Conservation (phyloP, 208 protist genomes). For the Acanthamoeba lenticulata region DNA sequence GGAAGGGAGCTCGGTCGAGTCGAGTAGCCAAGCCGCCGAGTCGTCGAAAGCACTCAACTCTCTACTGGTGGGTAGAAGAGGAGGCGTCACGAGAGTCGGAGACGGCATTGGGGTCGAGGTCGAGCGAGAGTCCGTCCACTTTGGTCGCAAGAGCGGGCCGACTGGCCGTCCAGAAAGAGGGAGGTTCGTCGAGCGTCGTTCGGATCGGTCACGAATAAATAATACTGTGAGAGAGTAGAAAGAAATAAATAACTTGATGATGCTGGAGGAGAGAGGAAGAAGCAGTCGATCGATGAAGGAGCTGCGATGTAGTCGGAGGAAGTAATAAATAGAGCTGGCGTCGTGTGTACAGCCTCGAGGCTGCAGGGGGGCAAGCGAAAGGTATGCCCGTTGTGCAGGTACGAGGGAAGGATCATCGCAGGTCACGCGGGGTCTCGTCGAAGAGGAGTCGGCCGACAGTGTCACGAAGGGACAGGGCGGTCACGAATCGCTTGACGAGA, state of each 20-base stretch:
- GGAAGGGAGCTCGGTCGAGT: not conserved
- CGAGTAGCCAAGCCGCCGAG: not conserved
- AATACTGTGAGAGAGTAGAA: not conserved
- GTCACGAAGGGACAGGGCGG: no score
- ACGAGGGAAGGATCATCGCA: not conserved
- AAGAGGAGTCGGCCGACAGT: no score
- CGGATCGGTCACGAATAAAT: not conserved
- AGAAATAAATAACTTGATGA: constrained; percentile 7
- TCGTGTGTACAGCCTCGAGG: not conserved
- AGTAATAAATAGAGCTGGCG: not conserved
- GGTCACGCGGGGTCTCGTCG: not conserved
- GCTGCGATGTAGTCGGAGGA: no score
- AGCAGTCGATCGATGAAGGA: no score
- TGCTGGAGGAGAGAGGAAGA: no score
- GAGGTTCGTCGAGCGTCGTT: not conserved
- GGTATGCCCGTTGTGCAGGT: not conserved
- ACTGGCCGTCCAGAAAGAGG: not conserved
- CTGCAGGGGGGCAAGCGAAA: no score
- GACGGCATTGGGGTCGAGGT: no score
- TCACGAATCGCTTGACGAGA: no score
- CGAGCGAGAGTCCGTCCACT: not conserved
- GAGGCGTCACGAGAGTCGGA: no score
- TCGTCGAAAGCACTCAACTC: no score
- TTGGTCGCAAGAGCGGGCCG: not conserved
- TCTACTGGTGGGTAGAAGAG: no score